These are phyloP conservation scores for Stemphylium vesicarium DNA, from an alignment of 2,329 filamentous ascomycete species.

Conservation along the genomic window DNA sequence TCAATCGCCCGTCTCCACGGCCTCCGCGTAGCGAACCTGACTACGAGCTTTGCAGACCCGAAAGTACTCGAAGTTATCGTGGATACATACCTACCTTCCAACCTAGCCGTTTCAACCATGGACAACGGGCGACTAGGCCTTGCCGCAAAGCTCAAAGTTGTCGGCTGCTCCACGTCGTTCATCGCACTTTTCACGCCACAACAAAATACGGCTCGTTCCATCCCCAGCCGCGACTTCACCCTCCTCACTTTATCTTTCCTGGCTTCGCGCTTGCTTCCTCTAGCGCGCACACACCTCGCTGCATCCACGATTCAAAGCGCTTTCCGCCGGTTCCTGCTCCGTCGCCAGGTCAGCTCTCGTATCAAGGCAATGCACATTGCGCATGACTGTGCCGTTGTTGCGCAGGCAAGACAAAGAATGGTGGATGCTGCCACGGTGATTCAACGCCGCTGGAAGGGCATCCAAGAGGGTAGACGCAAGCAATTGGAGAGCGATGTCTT, in stretches of 20 bases:
- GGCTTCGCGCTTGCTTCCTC: conserved; percentile 62
- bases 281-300: conserved; percentile 58
- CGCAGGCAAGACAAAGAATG: conserved; percentile 52
- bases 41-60: conserved; percentile 64
- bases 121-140: conserved; percentile 26
- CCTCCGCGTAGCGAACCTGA: conserved; percentile 60
- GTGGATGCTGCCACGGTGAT: conserved; percentile 51
- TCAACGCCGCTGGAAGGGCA: conserved; percentile 53
- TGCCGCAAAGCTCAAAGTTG: conserved; percentile 46
- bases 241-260: conserved; percentile 65
- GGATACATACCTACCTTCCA: conserved; percentile 58
- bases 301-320: conserved; percentile 60
- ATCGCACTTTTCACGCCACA: conserved; percentile 50
- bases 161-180: conserved; percentile 55
- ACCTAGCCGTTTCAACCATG: conserved; percentile 7
- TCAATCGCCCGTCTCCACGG: conserved; percentile 57
- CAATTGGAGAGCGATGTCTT: conserved; percentile 48
- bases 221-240: conserved; percentile 63
- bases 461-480: conserved; percentile 45
- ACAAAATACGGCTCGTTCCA: conserved; percentile 36
- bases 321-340: conserved; percentile 52
- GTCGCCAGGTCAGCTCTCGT: conserved; percentile 40
- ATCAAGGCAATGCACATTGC: conserved; percentile 52
- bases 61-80: conserved; percentile 62
- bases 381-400: conserved; percentile 56